phyloP scores from a whole-genome alignment of 768 basidiomycete species.

The Pisolithus tinctorius region DNA sequence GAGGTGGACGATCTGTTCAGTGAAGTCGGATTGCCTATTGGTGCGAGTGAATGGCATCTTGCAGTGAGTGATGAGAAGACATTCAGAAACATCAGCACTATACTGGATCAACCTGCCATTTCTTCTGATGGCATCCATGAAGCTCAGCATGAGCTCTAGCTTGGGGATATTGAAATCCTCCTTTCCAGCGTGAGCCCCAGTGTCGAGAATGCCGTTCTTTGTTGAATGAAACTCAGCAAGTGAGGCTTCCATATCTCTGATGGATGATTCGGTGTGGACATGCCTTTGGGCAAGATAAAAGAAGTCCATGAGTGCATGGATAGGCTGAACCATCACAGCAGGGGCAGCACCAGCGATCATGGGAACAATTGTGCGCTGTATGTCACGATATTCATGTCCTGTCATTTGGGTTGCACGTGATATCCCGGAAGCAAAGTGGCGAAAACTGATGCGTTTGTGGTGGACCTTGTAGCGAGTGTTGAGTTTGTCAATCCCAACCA shows the following conservation, averaged over 20 bases:
- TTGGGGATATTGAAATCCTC: no score
- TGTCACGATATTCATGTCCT: constrained; percentile 34
- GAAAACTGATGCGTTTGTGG: constrained; percentile 4
- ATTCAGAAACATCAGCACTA: no score
- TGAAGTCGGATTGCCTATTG: no score
- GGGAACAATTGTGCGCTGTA: constrained; percentile 29
- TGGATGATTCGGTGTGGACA: constrained; percentile 6
- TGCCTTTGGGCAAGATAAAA: no score
- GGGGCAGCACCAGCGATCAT: background rate
- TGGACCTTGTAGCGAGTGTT: background rate
- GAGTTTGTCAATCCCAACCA: no score
- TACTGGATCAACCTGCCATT: constrained; percentile 20
- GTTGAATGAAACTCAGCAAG: no score
- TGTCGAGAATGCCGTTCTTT: no score
- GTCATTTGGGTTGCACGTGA: constrained; percentile 33
- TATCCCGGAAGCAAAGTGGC: constrained; percentile 34
- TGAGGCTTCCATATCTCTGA: constrained; percentile 1
- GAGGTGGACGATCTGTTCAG: no score
- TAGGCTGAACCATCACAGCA: background rate
- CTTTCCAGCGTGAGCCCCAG: no score
- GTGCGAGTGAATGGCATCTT: no score
- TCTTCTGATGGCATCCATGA: constrained; percentile 8
- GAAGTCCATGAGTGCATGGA: constrained; percentile 17
- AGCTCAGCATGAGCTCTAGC: constrained; percentile 1
- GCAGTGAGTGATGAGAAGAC: no score